Conservation (phyloP, 306 rosid genomes). For the Vigna reflexopilosa region DNA sequence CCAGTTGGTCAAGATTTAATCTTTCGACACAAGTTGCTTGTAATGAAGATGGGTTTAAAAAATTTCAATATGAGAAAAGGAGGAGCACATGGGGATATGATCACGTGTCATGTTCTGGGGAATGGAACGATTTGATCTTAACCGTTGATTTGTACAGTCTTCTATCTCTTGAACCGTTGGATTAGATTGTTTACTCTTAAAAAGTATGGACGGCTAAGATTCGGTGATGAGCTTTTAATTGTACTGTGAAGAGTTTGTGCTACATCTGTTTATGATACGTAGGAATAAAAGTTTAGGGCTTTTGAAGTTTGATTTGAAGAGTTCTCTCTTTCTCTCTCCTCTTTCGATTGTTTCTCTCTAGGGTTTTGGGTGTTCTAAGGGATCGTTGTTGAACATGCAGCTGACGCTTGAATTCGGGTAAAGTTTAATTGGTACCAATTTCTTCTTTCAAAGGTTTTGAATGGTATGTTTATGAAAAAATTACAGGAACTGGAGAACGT, state of each 20-base stretch:
- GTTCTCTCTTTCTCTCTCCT: background rate
- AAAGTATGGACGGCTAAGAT: conserved; percentile 3
- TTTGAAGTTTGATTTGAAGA: background rate
- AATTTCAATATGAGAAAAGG: background rate
- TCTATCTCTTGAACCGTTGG: conserved; percentile 1
- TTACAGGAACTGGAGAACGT: no score
- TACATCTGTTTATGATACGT: conserved; percentile 18
- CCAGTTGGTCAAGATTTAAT: conserved; percentile 42
- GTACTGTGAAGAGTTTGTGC: conserved; percentile 1
- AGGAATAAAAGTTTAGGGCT: conserved; percentile 11
- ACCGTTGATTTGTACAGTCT: conserved; percentile 34
- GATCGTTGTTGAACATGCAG: conserved; percentile 58
- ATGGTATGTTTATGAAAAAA: no score
- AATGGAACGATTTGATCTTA: background rate
- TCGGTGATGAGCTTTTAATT: background rate
- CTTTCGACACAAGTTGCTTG: conserved; percentile 30
- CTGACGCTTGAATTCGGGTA: conserved; percentile 81
- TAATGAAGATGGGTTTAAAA: conserved; percentile 44
- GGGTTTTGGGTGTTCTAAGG: conserved; percentile 44
- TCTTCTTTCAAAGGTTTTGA: no score
- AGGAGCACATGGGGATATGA: background rate
- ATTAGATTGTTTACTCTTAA: background rate
- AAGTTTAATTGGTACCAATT: no score
- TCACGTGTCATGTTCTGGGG: conserved; percentile 11
- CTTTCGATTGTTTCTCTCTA: conserved; percentile 14